Percentiles rank a stretch among this genome's conserved stretches.
Evolutionary conservation across 148 eudicot genomes (phyloP).

Genomic region (Vaccinium vitisidaea): DNA sequence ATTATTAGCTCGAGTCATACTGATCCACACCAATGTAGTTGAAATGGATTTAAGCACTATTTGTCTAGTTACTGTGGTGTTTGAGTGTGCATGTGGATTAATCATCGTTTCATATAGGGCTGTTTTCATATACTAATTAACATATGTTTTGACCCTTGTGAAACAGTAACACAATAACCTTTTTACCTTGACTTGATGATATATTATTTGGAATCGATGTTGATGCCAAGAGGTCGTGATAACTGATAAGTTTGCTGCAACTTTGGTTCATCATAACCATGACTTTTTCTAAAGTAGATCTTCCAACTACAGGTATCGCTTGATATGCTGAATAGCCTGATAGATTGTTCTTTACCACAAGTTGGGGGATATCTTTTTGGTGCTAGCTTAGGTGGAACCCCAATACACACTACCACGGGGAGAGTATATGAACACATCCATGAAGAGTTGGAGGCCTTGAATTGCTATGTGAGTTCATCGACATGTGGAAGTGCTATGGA

Average conservation of each 20-base stretch:
- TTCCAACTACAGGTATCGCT: background rate
- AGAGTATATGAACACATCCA: background rate
- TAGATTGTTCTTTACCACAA: background rate
- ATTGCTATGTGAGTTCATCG: background rate
- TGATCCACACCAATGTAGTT: background rate
- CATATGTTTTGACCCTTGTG: background rate
- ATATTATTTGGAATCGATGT: background rate
- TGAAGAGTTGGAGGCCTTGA: background rate
- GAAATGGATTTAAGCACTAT: slow-evolving; percentile 1
- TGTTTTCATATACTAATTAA: background rate
- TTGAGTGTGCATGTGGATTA: background rate
- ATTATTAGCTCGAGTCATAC: background rate
- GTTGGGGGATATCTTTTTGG: background rate
- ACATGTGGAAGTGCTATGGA: slow-evolving; percentile 1
- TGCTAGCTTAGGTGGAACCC: background rate
- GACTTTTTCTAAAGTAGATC: background rate
- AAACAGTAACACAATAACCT: background rate
- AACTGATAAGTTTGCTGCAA: background rate
- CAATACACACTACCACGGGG: background rate
- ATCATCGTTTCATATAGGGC: background rate
- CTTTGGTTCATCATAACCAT: background rate
- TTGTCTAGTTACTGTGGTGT: background rate
- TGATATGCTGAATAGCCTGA: background rate
- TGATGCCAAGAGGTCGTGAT: background rate
- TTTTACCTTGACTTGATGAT: slow-evolving; percentile 3